Evolutionary conservation across 371 early-diverging fungal genomes (phyloP), one percentile per base, ranked within the genome.

Genomic region (Syncephalastrum racemosum): DNA sequence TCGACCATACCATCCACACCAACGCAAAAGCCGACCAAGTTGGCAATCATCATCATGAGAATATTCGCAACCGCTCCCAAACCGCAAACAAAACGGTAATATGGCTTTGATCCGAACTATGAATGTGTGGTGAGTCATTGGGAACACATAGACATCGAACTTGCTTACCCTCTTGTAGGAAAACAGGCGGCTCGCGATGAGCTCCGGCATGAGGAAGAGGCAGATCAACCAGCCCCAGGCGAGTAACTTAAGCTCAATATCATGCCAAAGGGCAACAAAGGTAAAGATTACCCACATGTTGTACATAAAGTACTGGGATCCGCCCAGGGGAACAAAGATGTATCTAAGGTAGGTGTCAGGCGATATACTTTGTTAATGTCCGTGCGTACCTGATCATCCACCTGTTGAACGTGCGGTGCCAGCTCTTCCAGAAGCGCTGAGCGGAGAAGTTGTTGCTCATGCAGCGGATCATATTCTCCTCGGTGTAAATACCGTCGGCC

Each of bases 191-290:
- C 82, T 75, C 13, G 84, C 82, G 31, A 93, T 60, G 4, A 85
- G 71, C 73, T 97, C 96, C 1, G 97, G 97, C 47, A 94, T 27
- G 31, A 97, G 82, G 60, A 95, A 87, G 25, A 94, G 56, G 12
- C 83, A 83, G 43, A 97, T 89, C n/a, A 96, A 70, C 96, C 96
- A 96, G 14, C 92, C 93, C 97, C 97, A 97, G 8, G 90, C 90
- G 54, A 96, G 63, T 19, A 96, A 67, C 19, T 81, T 78, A 55
- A 94, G 67, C 19, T 88, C 75, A 40, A 94, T 86, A 62, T 97
- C 97, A 70, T 97, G 97, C 97, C 97, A 97, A 4, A 96, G 56
- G 4, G 96, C 97, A 15, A 97, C 97, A 80, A 96, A 97, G 1
- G 96, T 93, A 65, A 97, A 97, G 0, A 91, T 80, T 0, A 86